A percentile compares a stretch with the other conserved stretches of the same genome.
Evolutionary conservation across 2,329 filamentous ascomycete genomes (phyloP).

Genomic region (Alternaria rosae): DNA sequence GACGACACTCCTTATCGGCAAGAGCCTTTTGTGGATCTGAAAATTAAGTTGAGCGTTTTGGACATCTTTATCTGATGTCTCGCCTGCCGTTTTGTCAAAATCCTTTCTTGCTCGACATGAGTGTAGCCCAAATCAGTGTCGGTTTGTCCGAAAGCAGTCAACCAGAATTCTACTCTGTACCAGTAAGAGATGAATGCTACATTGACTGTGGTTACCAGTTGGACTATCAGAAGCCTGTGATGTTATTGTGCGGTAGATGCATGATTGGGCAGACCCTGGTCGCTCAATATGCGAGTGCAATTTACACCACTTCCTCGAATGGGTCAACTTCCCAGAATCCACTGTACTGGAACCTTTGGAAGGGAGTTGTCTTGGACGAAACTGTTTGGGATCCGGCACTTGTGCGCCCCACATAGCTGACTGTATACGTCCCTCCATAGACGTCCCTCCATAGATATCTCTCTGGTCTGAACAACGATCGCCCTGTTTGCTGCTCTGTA

Average conservation of each 20-base stretch:
- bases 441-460: neutral
- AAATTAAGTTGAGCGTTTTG: neutral
- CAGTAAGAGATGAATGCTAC: neutral
- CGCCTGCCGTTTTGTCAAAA: neutral
- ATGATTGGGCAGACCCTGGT: slow-evolving; percentile 5
- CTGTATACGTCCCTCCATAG: too few species aligned
- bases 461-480: neutral
- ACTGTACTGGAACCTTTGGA: neutral
- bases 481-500: neutral
- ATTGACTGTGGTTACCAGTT: neutral
- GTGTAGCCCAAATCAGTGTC: neutral
- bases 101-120: neutral
- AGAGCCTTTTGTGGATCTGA: neutral
- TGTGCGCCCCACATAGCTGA: neutral
- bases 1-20: neutral
- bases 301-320: slow-evolving; percentile 2
- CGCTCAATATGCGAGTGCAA: slow-evolving; percentile 7
- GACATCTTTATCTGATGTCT: neutral
- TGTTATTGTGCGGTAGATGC: neutral
- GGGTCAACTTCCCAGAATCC: neutral
- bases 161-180: neutral
- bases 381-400: neutral
- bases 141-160: neutral
- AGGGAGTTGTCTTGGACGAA: neutral
- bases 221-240: neutral